phyloP scores from a whole-genome alignment of 371 early-diverging fungal genomes.

The Racocetra persica region DNA sequence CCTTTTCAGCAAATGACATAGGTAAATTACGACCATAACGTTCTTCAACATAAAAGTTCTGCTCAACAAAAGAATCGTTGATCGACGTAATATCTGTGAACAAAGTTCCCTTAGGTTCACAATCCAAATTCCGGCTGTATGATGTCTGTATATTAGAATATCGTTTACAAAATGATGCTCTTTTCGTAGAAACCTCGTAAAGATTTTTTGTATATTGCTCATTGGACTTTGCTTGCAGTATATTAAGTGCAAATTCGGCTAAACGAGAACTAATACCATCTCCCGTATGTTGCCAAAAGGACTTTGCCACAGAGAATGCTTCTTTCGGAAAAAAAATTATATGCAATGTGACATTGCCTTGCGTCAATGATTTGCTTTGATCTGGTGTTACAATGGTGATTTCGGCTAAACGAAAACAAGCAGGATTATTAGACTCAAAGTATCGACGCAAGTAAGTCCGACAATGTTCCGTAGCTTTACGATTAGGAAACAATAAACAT shows the following conservation, averaged over 20 bases:
- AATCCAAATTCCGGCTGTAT: background rate
- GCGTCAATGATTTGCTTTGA: conserved; percentile 41
- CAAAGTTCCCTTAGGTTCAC: background rate
- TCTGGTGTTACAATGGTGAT: conserved; percentile 59
- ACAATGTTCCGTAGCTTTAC: conserved; percentile 73
- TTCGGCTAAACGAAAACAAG: conserved; percentile 68
- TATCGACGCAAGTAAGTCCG: conserved; percentile 68
- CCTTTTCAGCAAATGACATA: conserved; percentile 71
- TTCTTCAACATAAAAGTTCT: conserved; percentile 81
- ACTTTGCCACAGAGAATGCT: conserved; percentile 77
- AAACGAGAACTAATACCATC: conserved; percentile 87
- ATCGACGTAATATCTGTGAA: background rate
- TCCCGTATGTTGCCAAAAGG: conserved; percentile 96
- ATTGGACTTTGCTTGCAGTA: conserved; percentile 54
- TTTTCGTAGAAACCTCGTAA: background rate
- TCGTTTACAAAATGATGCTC: conserved; percentile 35
- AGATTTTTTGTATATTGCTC: conserved; percentile 28
- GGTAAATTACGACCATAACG: conserved; percentile 91
- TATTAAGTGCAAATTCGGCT: conserved; percentile 81
- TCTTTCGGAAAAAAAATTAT: conserved; percentile 78
- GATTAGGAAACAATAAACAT: conserved; percentile 80
- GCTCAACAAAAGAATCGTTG: conserved; percentile 51
- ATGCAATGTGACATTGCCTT: conserved; percentile 60
- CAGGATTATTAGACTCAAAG: conserved; percentile 42
- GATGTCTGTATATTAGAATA: conserved; percentile 48